A percentile compares a stretch with the other conserved stretches of the same genome.
Evolutionary conservation across 805 yeast species (phyloP).

Genomic region (Metschnikowia drakensbergensis): DNA sequence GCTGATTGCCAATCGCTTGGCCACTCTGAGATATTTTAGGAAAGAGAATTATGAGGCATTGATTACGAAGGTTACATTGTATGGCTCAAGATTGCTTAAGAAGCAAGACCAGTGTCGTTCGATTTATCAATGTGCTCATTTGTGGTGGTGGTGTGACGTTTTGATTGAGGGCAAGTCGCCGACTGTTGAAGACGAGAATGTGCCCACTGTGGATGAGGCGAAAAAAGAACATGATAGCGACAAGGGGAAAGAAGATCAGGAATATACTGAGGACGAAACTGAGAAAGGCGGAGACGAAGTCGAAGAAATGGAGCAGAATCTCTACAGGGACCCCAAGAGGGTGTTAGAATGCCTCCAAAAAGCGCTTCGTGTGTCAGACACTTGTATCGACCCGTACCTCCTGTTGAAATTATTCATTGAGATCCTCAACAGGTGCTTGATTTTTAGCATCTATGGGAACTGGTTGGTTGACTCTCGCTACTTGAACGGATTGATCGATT

Average conservation of each 20-base stretch:
- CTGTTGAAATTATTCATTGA: constrained; percentile 85
- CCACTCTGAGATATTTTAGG: constrained; percentile 41
- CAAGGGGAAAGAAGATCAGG: constrained; percentile 19
- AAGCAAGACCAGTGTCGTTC: constrained; percentile 95
- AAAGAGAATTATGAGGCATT: constrained; percentile 74
- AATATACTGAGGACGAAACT: constrained; percentile 24
- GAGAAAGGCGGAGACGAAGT: constrained; percentile 13
- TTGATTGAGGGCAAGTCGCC: constrained; percentile 30
- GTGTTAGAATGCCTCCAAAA: constrained; percentile 90
- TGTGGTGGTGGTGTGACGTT: constrained; percentile 87
- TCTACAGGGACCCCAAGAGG: constrained; percentile 54
- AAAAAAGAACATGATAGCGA: constrained; percentile 12
- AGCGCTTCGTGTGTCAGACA: constrained; percentile 85
- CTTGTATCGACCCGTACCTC: constrained; percentile 77
- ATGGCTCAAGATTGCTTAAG: constrained; percentile 82
- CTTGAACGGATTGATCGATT: constrained; percentile 80
- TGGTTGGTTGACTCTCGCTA: constrained; percentile 66
- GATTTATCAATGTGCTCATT: constrained; percentile 80
- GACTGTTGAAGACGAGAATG: constrained; percentile 17
- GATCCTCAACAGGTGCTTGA: constrained; percentile 79
- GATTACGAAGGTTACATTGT: constrained; percentile 79
- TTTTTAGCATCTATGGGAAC: constrained; percentile 80
- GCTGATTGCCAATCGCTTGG: constrained; percentile 44
- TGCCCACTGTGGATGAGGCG: not conserved
- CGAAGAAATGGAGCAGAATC: constrained; percentile 5